Evolutionary conservation across 1,284 basidiomycete genomes (phyloP), one percentile per base, ranked within the genome.

Genomic region (Coniophora puteana): DNA sequence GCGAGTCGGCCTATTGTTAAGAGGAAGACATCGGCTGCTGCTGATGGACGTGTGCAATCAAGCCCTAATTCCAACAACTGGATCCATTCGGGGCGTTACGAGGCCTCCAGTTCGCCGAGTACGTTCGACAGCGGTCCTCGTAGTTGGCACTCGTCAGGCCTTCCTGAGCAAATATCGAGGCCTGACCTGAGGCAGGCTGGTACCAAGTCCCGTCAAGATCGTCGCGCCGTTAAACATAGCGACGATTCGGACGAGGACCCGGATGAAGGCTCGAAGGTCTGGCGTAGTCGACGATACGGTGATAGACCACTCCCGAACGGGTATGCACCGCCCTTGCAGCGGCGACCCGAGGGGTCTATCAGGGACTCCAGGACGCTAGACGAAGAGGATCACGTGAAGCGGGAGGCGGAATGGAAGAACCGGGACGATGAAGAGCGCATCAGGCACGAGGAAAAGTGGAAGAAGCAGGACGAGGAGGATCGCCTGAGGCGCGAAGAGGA

Each of bases 171-270:
- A 12, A 49, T 50, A 12, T 59, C 61, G 6, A 48, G 61, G 0
- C 58, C 63, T 17, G 58, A 59, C 45, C 63, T 63, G 48, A 49
- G 58, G 1, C 43, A 57, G 21, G 38, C 25, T 23, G 28, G 48
- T 30, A 41, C 44, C 25, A 51, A 54, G n/a, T 45, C 44, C 20
- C 2, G 41, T 13, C 39, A 45, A 2, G 4, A 53, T 22, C 52
- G 52, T 3, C 45, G 38, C 8, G 59, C 62, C 12, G 55, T 47
- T 28, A 41, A 53, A 3, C 58, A 59, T 25, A 53, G 24, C 23
- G 61, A 62, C 43, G 59, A 57, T 34, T 59, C 48, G 22, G 61
- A 64, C 41, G 67, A 68, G 21, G 57, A 59, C 32, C 61, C 57
- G 18, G 61, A 63, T n/a, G 59, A 58, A n/a, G 54, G 49, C 16